Evolutionary conservation across 305 asterid genomes (phyloP).

Genomic region (Lippia alba): DNA sequence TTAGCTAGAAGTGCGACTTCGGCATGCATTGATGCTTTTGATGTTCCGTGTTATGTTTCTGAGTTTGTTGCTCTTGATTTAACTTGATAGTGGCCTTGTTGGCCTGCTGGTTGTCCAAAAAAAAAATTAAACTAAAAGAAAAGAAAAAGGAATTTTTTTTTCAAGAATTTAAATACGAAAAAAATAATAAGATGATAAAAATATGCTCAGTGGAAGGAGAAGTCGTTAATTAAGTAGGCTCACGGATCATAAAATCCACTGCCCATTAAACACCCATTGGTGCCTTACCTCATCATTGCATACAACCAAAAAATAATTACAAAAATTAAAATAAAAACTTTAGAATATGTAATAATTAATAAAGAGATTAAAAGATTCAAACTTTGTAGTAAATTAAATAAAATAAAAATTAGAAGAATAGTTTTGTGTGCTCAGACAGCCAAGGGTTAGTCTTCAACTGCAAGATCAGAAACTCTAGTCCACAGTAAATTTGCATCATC

Average conservation of each 20-base stretch:
- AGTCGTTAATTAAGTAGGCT: conserved; percentile 63
- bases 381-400: too few species aligned
- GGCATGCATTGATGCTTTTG: too few species aligned
- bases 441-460: conserved; percentile 85
- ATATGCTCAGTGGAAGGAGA: conserved; percentile 89
- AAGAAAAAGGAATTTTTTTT: too few species aligned
- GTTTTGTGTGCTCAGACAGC: conserved; percentile 72
- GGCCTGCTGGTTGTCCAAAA: too few species aligned
- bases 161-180: neutral
- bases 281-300: conserved; percentile 67
- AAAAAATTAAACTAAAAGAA: too few species aligned
- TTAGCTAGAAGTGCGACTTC: too few species aligned
- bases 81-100: too few species aligned
- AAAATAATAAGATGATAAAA: neutral
- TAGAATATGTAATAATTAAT: conserved; percentile 87
- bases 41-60: too few species aligned
- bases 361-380: conserved; percentile 50
- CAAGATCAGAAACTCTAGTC: conserved; percentile 90
- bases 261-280: conserved; percentile 57
- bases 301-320: too few species aligned
- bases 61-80: too few species aligned
- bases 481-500: conserved; percentile 57
- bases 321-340: conserved; percentile 39
- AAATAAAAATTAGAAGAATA: too few species aligned
- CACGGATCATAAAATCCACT: conserved; percentile 72